phyloP scores from a whole-genome alignment of 495 filamentous ascomycete species.

The Niebla homalea region DNA sequence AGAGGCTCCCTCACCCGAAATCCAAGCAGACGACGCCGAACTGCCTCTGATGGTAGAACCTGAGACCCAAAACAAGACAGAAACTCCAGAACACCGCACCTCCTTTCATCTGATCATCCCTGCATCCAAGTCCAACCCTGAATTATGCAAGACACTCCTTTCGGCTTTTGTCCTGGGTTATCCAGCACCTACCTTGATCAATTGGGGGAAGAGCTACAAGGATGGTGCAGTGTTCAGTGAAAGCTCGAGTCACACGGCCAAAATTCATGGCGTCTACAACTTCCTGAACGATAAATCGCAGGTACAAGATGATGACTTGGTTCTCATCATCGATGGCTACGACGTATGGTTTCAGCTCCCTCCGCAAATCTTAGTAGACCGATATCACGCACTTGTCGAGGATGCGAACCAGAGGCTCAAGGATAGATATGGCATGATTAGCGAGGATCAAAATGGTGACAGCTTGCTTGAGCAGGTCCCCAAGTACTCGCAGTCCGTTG shows the following conservation, averaged over 20 bases:
- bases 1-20: background rate
- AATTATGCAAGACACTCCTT: conserved; percentile 46
- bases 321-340: conserved; percentile 43
- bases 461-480: conserved; percentile 24
- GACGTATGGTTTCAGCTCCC: conserved; percentile 52
- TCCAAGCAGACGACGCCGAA: conserved; percentile 3
- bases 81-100: conserved; percentile 30
- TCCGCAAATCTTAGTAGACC: conserved; percentile 40
- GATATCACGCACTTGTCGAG: conserved; percentile 37
- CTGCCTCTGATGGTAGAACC: conserved; percentile 3
- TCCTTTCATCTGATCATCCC: conserved; percentile 52
- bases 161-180: conserved; percentile 50
- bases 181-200: conserved; percentile 44
- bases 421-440: conserved; percentile 34
- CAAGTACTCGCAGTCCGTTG: conserved; percentile 41
- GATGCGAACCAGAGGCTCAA: conserved; percentile 35
- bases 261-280: conserved; percentile 36
- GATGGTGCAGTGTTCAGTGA: conserved; percentile 16
- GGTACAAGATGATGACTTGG: conserved; percentile 44
- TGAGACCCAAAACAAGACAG: conserved; percentile 4
- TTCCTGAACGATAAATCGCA: conserved; percentile 37
- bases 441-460: conserved; percentile 21
- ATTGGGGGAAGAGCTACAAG: conserved; percentile 25
- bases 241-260: conserved; percentile 19
- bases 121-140: conserved; percentile 32